A percentile compares a stretch with the other conserved stretches of the same genome.
Evolutionary conservation across 2,329 filamentous ascomycete genomes (phyloP).

Genomic region (Scedosporium aurantiacum): DNA sequence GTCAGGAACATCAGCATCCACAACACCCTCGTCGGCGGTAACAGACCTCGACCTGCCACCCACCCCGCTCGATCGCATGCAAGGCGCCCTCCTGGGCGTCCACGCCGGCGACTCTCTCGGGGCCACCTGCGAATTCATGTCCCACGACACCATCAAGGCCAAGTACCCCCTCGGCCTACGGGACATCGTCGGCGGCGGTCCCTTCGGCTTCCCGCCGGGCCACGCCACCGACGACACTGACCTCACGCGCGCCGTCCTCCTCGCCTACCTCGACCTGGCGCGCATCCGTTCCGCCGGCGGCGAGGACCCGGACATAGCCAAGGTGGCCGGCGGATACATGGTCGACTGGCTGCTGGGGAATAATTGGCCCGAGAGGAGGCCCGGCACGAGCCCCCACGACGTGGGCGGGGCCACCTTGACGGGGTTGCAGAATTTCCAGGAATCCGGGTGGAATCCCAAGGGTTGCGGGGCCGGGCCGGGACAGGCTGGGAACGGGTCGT

Average conservation of each 20-base stretch:
- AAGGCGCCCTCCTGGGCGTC: conserved; percentile 33
- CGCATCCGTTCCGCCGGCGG: background rate
- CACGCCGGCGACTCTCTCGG: conserved; percentile 37
- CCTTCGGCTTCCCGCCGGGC: conserved; percentile 29
- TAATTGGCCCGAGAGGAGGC: conserved; percentile 27
- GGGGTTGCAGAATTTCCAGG: conserved; percentile 21
- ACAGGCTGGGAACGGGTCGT: conserved; percentile 30
- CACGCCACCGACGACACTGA: conserved; percentile 38
- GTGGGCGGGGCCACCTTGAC: conserved; percentile 27
- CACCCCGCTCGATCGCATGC: conserved; percentile 10
- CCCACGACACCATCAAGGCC: conserved; percentile 21
- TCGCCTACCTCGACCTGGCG: conserved; percentile 25
- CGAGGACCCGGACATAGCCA: conserved; percentile 17
- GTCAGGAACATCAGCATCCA: background rate
- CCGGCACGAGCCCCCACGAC: conserved; percentile 23
- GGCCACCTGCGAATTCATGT: conserved; percentile 31
- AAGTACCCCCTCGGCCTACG: conserved; percentile 25
- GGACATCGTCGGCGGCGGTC: conserved; percentile 32
- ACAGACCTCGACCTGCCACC: background rate
- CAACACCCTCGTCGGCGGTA: background rate
- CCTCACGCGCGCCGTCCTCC: conserved; percentile 31
- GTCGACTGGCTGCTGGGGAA: conserved; percentile 29
- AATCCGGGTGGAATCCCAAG: conserved; percentile 16
- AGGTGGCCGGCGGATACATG: conserved; percentile 25
- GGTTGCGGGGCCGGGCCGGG: conserved; percentile 25